A percentile compares a stretch with the other conserved stretches of the same genome.
phyloP scores from a whole-genome alignment of 495 filamentous ascomycete species.

The Penicillium diatomitis region DNA sequence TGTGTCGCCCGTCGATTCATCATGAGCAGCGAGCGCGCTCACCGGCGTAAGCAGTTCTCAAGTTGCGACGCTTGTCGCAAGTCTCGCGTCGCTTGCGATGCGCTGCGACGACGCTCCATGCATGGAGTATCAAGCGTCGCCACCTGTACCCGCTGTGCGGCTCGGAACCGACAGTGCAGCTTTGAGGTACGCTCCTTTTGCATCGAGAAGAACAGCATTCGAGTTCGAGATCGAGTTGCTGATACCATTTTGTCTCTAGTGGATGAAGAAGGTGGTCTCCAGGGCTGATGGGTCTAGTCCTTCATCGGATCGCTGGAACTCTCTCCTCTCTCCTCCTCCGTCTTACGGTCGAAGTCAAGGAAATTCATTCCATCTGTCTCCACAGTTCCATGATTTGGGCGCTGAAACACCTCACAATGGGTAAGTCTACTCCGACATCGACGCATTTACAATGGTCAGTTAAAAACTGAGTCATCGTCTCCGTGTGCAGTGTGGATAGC shows the following conservation, averaged over 20 bases:
- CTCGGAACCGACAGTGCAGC: slow-evolving; percentile 8
- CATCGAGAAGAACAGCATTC: too few species aligned
- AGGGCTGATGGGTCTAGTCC: not conserved
- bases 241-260: not conserved
- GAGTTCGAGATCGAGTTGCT: not conserved
- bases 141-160: slow-evolving; percentile 11
- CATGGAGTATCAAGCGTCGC: slow-evolving; percentile 1
- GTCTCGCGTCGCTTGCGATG: slow-evolving; percentile 12
- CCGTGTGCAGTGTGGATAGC: not conserved
- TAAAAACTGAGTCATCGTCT: not conserved
- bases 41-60: slow-evolving; percentile 12
- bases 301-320: not conserved
- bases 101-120: slow-evolving; percentile 7
- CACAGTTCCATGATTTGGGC: not conserved
- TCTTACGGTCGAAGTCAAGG: not conserved
- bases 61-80: slow-evolving; percentile 14
- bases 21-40: slow-evolving; percentile 3
- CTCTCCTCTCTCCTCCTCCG: slow-evolving; percentile 1
- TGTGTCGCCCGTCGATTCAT: not conserved
- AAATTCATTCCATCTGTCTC: not conserved
- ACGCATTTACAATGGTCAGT: not conserved
- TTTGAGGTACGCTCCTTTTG: slow-evolving; percentile 6
- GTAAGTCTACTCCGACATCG: not conserved
- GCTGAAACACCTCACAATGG: not conserved
- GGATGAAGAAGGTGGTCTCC: slow-evolving; percentile 3